A percentile compares a stretch with the other conserved stretches of the same genome.
These are phyloP conservation scores for Citrus glauca DNA, from an alignment of 345 rosid species.

Conservation along the genomic window DNA sequence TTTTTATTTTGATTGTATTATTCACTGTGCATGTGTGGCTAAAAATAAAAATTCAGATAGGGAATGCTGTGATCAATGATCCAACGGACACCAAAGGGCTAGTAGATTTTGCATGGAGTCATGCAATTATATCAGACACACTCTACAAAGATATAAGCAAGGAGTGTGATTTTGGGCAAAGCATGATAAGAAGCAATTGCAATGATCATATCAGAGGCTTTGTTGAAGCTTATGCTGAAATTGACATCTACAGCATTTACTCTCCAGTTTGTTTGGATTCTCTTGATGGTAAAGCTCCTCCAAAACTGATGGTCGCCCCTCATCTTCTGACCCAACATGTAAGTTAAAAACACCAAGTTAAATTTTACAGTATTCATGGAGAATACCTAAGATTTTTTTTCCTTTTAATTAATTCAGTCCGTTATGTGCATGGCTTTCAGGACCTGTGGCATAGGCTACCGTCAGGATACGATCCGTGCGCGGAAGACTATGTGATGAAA, in stretches of 20 bases:
- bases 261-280: slow-evolving; percentile 45
- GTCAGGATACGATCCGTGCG: slow-evolving; percentile 75
- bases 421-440: slow-evolving; percentile 23
- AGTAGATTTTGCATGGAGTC: slow-evolving; percentile 72
- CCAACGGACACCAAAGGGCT: slow-evolving; percentile 50
- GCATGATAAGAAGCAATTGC: slow-evolving; percentile 20
- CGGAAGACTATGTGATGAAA: slow-evolving; percentile 40
- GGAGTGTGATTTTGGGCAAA: slow-evolving; percentile 36
- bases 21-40: neutral
- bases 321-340: slow-evolving; percentile 28
- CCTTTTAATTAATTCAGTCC: neutral
- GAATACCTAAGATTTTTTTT: no score
- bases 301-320: slow-evolving; percentile 31
- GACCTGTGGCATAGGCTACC: slow-evolving; percentile 45
- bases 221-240: slow-evolving; percentile 39
- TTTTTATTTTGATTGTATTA: neutral
- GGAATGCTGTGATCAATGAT: slow-evolving; percentile 69
- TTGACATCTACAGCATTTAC: slow-evolving; percentile 70
- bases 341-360: neutral
- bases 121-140: slow-evolving; percentile 67
- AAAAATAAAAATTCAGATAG: slow-evolving; percentile 39
- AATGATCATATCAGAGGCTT: slow-evolving; percentile 20
- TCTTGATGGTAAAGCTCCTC: neutral
- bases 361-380: no score
- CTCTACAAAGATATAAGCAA: slow-evolving; percentile 37